phyloP scores from a whole-genome alignment of 2,329 filamentous ascomycete species.

The Trichoderma koningiopsis region DNA sequence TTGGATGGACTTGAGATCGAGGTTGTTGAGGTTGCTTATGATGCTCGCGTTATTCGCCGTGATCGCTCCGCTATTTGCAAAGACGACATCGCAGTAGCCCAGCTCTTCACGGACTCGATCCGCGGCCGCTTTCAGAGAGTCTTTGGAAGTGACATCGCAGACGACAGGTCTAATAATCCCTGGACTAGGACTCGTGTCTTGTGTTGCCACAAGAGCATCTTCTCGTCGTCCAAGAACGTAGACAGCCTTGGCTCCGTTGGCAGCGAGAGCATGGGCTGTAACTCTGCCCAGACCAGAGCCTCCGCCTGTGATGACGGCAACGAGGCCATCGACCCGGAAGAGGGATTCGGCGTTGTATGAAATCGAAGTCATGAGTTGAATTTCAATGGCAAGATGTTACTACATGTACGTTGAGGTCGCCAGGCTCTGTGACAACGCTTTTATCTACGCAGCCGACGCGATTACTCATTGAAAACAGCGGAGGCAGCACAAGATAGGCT shows the following conservation, averaged over 20 bases:
- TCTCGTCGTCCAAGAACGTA: conserved; percentile 46
- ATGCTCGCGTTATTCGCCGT: conserved; percentile 9
- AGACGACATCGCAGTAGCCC: conserved; percentile 64
- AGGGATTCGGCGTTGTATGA: conserved; percentile 36
- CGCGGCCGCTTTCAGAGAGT: conserved; percentile 61
- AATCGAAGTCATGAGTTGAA: conserved; percentile 10
- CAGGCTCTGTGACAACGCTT: not conserved
- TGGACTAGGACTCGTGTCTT: conserved; percentile 26
- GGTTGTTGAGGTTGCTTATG: not conserved
- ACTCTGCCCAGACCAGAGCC: conserved; percentile 59
- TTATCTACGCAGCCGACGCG: not conserved
- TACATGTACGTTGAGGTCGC: not conserved
- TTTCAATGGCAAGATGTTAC: not conserved
- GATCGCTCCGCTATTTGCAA: conserved; percentile 60
- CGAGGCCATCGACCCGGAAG: conserved; percentile 57
- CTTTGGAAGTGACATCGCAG: conserved; percentile 49
- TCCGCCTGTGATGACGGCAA: conserved; percentile 61
- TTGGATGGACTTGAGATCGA: conserved; percentile 27
- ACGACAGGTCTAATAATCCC: conserved; percentile 42
- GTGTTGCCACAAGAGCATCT: conserved; percentile 36
- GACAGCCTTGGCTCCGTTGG: conserved; percentile 38
- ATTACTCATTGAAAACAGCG: not conserved
- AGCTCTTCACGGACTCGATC: conserved; percentile 55
- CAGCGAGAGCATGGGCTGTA: conserved; percentile 49
- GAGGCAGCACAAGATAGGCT: not conserved